These are phyloP conservation scores for Sarcomyxa edulis DNA, from an alignment of 768 basidiomycete species.

Conservation along the genomic window DNA sequence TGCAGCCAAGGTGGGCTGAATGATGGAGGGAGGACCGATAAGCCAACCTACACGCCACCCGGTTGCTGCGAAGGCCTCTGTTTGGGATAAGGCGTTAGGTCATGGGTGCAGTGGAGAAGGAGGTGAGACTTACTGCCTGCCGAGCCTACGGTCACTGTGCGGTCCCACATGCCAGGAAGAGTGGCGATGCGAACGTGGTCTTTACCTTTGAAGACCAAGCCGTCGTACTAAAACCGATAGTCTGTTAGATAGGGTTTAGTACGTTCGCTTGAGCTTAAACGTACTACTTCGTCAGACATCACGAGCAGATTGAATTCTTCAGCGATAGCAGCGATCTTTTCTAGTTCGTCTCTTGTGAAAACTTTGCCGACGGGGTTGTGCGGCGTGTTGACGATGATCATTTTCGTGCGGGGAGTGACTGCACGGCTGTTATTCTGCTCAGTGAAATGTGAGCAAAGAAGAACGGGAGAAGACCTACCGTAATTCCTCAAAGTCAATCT, in stretches of 20 bases:
- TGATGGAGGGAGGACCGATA: slow-evolving; percentile 79
- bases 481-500: slow-evolving; percentile 83
- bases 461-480: slow-evolving; percentile 36
- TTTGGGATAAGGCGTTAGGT: slow-evolving; percentile 4
- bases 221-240: slow-evolving; percentile 78
- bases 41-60: slow-evolving; percentile 99
- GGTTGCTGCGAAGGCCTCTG: slow-evolving; percentile 94
- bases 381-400: slow-evolving; percentile 93
- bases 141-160: slow-evolving; percentile 94
- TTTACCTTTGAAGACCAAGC: slow-evolving; percentile 80
- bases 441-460: slow-evolving; percentile 1
- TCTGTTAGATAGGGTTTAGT: too few relatives aligned
- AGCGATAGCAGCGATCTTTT: slow-evolving; percentile 80
- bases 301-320: slow-evolving; percentile 90
- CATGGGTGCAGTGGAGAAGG: not conserved
- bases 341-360: slow-evolving; percentile 78
- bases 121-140: slow-evolving; percentile 69
- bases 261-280: slow-evolving; percentile 27
- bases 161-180: slow-evolving; percentile 98
- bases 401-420: slow-evolving; percentile 86
- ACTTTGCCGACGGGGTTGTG: slow-evolving; percentile 99
- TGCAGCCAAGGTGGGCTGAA: slow-evolving; percentile 83
- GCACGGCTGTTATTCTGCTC: too few relatives aligned
- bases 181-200: slow-evolving; percentile 91
- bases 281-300: slow-evolving; percentile 94